Percentiles rank a stretch among this genome's conserved stretches.
Evolutionary conservation across 2,329 filamentous ascomycete species (phyloP).

Genomic region (Celoporthe dispersa): DNA sequence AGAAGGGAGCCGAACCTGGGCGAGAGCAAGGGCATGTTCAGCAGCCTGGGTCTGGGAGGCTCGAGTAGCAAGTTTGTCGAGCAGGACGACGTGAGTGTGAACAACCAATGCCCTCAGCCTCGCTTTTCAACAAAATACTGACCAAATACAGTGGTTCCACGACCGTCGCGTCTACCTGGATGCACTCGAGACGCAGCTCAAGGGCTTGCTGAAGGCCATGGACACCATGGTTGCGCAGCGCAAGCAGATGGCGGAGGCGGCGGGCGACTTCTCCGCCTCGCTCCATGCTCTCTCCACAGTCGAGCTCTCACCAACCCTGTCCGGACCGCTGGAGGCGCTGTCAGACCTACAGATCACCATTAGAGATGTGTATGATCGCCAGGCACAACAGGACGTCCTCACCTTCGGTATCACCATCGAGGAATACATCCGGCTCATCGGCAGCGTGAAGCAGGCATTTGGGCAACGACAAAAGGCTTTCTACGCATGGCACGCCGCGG

Average conservation of each 20-base stretch:
- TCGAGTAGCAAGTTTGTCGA: constrained; percentile 89
- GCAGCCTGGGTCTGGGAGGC: constrained; percentile 79
- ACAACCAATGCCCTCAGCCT: not conserved
- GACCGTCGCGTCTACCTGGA: constrained; percentile 95
- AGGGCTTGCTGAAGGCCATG: constrained; percentile 88
- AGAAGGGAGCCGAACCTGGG: constrained; percentile 82
- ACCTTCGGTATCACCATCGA: constrained; percentile 98
- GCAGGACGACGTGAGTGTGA: constrained; percentile 81
- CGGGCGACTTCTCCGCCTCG: constrained; percentile 89
- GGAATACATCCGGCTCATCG: constrained; percentile 95
- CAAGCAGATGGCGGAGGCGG: constrained; percentile 91
- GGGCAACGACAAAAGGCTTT: constrained; percentile 92
- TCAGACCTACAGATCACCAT: constrained; percentile 95
- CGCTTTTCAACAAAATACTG: not conserved
- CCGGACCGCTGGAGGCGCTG: constrained; percentile 85
- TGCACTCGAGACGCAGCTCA: constrained; percentile 67
- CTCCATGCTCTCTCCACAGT: constrained; percentile 92
- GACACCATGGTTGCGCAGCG: constrained; percentile 91
- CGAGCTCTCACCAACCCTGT: constrained; percentile 86
- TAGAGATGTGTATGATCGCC: constrained; percentile 91
- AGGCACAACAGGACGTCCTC: constrained; percentile 94
- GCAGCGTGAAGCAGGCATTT: constrained; percentile 93
- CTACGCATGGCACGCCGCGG: constrained; percentile 89
- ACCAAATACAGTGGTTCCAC: constrained; percentile 80
- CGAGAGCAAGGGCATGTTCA: constrained; percentile 93